Conservation (phyloP, 2,329 filamentous ascomycete genomes). For the Tolypocladium guangdongense region DNA sequence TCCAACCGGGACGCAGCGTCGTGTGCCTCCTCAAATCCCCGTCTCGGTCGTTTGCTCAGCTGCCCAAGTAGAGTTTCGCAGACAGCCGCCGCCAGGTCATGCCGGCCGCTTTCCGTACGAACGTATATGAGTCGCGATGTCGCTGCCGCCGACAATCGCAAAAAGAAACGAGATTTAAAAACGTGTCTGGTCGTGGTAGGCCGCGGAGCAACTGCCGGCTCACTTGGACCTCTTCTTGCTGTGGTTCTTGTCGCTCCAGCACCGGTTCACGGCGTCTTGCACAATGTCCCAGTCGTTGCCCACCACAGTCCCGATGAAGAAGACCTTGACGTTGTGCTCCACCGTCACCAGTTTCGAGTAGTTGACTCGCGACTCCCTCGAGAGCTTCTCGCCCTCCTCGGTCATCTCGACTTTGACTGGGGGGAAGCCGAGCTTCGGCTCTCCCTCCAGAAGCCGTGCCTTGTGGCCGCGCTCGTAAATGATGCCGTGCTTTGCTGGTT, state of each 20-base stretch:
- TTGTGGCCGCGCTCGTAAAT: constrained; percentile 27
- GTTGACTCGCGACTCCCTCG: constrained; percentile 42
- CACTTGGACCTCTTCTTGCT: constrained; percentile 16
- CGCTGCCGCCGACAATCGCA: constrained; percentile 2
- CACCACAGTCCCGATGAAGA: constrained; percentile 41
- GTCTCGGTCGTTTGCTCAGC: neutral
- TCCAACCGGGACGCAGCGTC: neutral
- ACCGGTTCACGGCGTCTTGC: constrained; percentile 33
- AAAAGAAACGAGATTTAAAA: neutral
- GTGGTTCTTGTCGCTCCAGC: constrained; percentile 36
- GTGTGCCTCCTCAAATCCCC: neutral
- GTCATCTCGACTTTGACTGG: constrained; percentile 34
- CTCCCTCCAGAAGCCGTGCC: constrained; percentile 23
- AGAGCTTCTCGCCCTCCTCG: constrained; percentile 32
- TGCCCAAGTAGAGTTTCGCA: neutral
- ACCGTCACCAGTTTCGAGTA: constrained; percentile 45
- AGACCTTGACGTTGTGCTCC: constrained; percentile 47
- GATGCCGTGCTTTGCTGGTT: constrained; percentile 42
- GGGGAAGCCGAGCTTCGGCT: constrained; percentile 36
- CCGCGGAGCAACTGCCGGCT: constrained; percentile 3
- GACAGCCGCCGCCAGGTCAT: neutral
- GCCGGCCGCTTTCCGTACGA: constrained; percentile 8
- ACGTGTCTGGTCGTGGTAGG: neutral
- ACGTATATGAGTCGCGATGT: constrained; percentile 19
- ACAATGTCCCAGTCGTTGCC: constrained; percentile 29